Evolutionary conservation across 2,329 filamentous ascomycete species (phyloP), one percentile per base, ranked within the genome.

Genomic region (Ceratocystis ficicola): DNA sequence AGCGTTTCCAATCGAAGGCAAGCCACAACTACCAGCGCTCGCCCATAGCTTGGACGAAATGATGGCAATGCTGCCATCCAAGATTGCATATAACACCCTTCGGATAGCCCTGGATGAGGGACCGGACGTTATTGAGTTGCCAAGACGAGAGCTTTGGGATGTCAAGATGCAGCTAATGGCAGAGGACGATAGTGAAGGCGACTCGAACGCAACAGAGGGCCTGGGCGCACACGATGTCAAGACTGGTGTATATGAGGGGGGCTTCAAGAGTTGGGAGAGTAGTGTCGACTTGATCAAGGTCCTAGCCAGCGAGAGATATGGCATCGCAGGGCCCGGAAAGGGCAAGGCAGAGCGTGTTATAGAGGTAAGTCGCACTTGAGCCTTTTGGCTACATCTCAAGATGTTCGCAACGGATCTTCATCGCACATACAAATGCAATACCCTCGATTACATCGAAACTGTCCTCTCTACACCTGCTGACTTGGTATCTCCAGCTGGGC

Each of bases 241-340:
- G 74, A 88, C 88, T 65, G 89, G 89, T 63, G 83, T 93, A 68
- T 94, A 94, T 75, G 89, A 94, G 76, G 89, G 89, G 66, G 89
- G 89, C 28, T 91, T 93, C 77, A 94, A 94, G 77, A 92, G 87
- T 71, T 94, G 89, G 89, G 89, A 94, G 76, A 92, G 89, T 75
- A 90, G 87, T 68, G 79, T 91, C 64, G 89, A 94, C 73, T 78
- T 94, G 20, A 87, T 89, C 63, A 88, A 85, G 72, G 83, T 87
- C n/a, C 74, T 86, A 36, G 79, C 79, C 0, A 71, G 73, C 2
- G 77, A 78, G 30, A 73, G 76, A 12, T 74, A 76, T 62, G 70
- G 75, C 20, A 68, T 73, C 2, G 69, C 71, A 61, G 69, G 75
- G 67, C 70, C 70, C 22, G 69, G 73, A 10, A 57, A 55, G 4